Percentiles rank a stretch among this genome's conserved stretches.
Evolutionary conservation across 768 basidiomycete species (phyloP).

Genomic region (Russula brevipes): DNA sequence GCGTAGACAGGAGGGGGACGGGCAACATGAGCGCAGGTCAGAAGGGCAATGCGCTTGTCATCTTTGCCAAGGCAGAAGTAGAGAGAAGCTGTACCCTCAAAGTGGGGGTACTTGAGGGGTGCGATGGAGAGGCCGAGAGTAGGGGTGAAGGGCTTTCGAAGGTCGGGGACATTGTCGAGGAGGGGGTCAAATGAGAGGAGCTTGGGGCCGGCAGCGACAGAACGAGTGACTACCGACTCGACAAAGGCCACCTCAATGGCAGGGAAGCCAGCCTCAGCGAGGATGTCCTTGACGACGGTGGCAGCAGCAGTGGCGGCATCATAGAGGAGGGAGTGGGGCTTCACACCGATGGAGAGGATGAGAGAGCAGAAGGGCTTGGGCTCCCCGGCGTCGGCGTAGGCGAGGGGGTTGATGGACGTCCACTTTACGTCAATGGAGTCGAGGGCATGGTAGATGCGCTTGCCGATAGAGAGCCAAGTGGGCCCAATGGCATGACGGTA

Average conservation of each 20-base stretch:
- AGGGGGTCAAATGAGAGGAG: conserved; percentile 32
- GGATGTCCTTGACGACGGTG: conserved; percentile 23
- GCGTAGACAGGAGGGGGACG: conserved; percentile 32
- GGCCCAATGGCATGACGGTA: conserved; percentile 29
- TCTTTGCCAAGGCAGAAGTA: conserved; percentile 32
- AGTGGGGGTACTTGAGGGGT: conserved; percentile 32
- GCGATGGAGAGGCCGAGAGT: conserved; percentile 39
- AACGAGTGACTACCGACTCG: conserved; percentile 29
- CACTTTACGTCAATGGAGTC: conserved; percentile 27
- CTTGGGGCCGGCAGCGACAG: conserved; percentile 30
- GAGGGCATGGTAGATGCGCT: conserved; percentile 27
- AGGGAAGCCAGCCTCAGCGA: conserved; percentile 25
- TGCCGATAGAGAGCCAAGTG: conserved; percentile 28
- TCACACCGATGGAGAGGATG: conserved; percentile 29
- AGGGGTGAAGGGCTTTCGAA: conserved; percentile 35
- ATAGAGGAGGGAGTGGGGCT: conserved; percentile 28
- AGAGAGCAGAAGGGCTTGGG: conserved; percentile 24
- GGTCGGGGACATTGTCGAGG: conserved; percentile 29
- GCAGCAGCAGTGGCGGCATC: conserved; percentile 27
- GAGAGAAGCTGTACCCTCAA: conserved; percentile 37
- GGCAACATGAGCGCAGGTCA: conserved; percentile 38
- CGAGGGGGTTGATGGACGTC: conserved; percentile 27
- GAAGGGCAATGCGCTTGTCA: conserved; percentile 29
- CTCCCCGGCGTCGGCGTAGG: conserved; percentile 27
- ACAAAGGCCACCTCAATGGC: conserved; percentile 30